Conservation (phyloP, 164 flowering plant genomes). For the Stephania cephalantha region DNA sequence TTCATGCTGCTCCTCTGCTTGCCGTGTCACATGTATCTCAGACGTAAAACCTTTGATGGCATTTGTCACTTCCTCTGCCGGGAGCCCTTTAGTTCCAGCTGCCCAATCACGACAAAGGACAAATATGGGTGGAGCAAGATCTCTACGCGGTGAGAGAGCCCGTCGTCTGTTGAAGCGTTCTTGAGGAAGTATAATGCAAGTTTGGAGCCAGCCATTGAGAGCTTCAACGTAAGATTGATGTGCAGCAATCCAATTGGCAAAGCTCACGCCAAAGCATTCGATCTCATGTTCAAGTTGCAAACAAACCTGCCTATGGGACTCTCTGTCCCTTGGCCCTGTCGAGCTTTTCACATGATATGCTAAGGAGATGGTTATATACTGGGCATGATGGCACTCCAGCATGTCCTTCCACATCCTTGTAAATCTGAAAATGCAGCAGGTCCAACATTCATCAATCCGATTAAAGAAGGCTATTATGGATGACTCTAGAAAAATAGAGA, state of each 20-base stretch:
- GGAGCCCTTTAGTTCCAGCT: conserved; percentile 37
- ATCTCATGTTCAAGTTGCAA: conserved; percentile 59
- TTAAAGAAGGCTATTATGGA: background rate
- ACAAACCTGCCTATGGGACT: conserved; percentile 40
- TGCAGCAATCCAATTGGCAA: conserved; percentile 63
- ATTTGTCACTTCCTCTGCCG: conserved; percentile 49
- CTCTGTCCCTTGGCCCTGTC: conserved; percentile 26
- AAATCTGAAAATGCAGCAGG: conserved; percentile 39
- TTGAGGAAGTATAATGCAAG: conserved; percentile 63
- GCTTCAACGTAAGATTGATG: conserved; percentile 68
- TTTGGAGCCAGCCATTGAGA: conserved; percentile 77
- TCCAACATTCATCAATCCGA: conserved; percentile 9
- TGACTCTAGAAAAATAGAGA: background rate
- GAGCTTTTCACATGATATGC: conserved; percentile 77
- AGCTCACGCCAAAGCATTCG: conserved; percentile 73
- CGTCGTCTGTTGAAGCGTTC: conserved; percentile 50
- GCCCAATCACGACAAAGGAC: conserved; percentile 72
- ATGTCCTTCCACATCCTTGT: conserved; percentile 92
- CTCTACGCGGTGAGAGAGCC: conserved; percentile 74
- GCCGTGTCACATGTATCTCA: conserved; percentile 40
- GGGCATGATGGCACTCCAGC: conserved; percentile 95
- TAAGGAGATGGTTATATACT: conserved; percentile 86
- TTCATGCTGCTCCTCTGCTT: conserved; percentile 30
- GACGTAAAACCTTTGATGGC: conserved; percentile 51
- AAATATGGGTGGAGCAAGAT: conserved; percentile 81